Conservation (phyloP, 805 yeast genomes). For the Cyberlindnera subsufficiens region DNA sequence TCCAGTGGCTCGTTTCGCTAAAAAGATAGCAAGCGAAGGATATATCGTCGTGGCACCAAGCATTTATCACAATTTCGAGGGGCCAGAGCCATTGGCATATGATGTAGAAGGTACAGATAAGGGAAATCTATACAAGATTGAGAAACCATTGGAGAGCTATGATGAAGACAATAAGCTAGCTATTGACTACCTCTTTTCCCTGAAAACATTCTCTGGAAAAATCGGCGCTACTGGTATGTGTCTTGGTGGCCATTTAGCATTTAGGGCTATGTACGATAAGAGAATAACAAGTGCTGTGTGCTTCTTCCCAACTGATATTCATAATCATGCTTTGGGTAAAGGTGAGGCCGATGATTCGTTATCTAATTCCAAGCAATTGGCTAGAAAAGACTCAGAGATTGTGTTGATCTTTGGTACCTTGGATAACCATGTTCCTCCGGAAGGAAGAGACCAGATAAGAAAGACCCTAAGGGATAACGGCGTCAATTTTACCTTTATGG, state of each 20-base stretch:
- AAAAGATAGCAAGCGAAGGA: slow-evolving; percentile 74
- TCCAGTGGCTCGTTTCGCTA: slow-evolving; percentile 74
- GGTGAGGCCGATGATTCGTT: slow-evolving; percentile 64
- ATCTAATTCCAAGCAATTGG: slow-evolving; percentile 46
- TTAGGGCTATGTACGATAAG: slow-evolving; percentile 60
- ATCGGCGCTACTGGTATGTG: slow-evolving; percentile 88
- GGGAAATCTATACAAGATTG: slow-evolving; percentile 62
- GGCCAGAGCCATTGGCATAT: slow-evolving; percentile 59
- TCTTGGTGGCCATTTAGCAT: slow-evolving; percentile 78
- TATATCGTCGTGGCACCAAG: slow-evolving; percentile 77
- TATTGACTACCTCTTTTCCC: slow-evolving; percentile 51
- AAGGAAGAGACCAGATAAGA: slow-evolving; percentile 70
- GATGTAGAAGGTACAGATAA: slow-evolving; percentile 70
- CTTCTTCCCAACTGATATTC: slow-evolving; percentile 79
- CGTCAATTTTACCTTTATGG: slow-evolving; percentile 66
- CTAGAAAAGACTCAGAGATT: slow-evolving; percentile 46
- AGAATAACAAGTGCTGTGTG: slow-evolving; percentile 65
- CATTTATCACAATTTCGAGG: slow-evolving; percentile 68
- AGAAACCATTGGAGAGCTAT: slow-evolving; percentile 63
- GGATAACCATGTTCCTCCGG: slow-evolving; percentile 77
- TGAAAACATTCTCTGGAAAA: slow-evolving; percentile 63
- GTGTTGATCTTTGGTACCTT: slow-evolving; percentile 71
- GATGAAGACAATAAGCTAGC: slow-evolving; percentile 68
- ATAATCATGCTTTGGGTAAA: slow-evolving; percentile 57
- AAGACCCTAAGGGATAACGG: slow-evolving; percentile 48